Conservation (phyloP, 2,329 filamentous ascomycete species). For the Aureobasidium sp. region DNA sequence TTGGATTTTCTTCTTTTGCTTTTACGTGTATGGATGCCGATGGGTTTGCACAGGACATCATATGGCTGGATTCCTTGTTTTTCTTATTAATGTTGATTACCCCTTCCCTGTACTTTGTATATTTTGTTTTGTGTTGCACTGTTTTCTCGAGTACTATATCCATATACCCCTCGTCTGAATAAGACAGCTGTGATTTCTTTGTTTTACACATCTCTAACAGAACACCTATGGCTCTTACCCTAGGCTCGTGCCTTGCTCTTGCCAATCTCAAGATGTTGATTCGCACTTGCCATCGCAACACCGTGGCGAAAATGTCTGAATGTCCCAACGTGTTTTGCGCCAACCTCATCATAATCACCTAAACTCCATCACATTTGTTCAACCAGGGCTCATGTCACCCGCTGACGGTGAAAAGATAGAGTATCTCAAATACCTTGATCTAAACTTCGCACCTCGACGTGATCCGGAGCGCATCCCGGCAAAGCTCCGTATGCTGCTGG, state of each 20-base stretch:
- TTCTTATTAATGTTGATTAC: slow-evolving; percentile 7
- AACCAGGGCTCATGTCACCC: neutral
- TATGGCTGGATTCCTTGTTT: neutral
- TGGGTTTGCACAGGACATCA: slow-evolving; percentile 13
- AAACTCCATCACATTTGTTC: neutral
- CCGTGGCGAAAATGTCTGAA: neutral
- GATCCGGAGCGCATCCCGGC: neutral
- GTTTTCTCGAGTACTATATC: neutral
- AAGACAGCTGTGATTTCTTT: slow-evolving; percentile 1
- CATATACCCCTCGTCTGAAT: slow-evolving; percentile 10
- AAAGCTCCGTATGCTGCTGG: neutral
- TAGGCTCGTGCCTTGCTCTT: neutral
- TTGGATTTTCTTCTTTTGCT: neutral
- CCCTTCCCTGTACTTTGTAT: neutral
- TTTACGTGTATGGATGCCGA: slow-evolving; percentile 1
- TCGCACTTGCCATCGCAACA: neutral
- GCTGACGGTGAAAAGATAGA: neutral
- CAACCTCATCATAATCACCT: neutral
- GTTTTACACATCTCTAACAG: neutral
- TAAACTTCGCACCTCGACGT: neutral
- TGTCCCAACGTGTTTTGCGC: neutral
- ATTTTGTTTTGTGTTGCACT: neutral
- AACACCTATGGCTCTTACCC: neutral
- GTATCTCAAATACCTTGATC: slow-evolving; percentile 7
- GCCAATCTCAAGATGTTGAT: neutral